These are phyloP conservation scores for Tolypocladium guangdongense DNA, from an alignment of 2,329 filamentous ascomycete genomes.

Conservation along the genomic window DNA sequence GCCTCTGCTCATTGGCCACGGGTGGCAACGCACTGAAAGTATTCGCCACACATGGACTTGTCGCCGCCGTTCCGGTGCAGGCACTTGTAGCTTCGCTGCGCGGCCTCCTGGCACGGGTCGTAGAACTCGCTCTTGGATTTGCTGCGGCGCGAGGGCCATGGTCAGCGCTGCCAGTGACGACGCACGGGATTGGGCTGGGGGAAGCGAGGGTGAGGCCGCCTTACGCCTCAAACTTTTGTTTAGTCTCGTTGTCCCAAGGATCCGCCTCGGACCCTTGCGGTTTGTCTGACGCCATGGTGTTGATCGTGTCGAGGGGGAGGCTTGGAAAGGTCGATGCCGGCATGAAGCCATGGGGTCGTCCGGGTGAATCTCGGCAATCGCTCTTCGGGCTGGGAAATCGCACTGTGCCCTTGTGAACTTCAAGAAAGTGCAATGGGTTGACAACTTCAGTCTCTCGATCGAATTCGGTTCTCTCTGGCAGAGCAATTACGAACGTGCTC, in stretches of 20 bases:
- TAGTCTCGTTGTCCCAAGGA: slow-evolving; percentile 48
- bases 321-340: not conserved
- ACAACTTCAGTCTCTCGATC: not conserved
- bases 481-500: not conserved
- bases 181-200: not conserved
- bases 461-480: not conserved
- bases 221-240: slow-evolving; percentile 54
- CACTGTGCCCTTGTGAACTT: not conserved
- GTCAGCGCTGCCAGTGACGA: not conserved
- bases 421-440: not conserved
- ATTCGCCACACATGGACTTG: slow-evolving; percentile 81
- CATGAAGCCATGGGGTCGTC: slow-evolving; percentile 5
- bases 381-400: not conserved
- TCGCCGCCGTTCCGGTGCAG: slow-evolving; percentile 82
- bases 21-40: slow-evolving; percentile 68
- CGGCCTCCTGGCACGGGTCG: slow-evolving; percentile 92
- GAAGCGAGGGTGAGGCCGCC: slow-evolving; percentile 10
- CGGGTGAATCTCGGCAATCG: slow-evolving; percentile 9
- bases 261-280: slow-evolving; percentile 14
- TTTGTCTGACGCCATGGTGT: not conserved
- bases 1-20: not conserved
- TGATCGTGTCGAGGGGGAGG: not conserved
- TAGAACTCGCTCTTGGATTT: slow-evolving; percentile 85
- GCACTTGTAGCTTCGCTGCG: slow-evolving; percentile 74
- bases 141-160: slow-evolving; percentile 33